Percentiles rank a stretch among this genome's conserved stretches.
phyloP scores from a whole-genome alignment of 306 rosid genomes.

The Elaeagnus macrophylla region DNA sequence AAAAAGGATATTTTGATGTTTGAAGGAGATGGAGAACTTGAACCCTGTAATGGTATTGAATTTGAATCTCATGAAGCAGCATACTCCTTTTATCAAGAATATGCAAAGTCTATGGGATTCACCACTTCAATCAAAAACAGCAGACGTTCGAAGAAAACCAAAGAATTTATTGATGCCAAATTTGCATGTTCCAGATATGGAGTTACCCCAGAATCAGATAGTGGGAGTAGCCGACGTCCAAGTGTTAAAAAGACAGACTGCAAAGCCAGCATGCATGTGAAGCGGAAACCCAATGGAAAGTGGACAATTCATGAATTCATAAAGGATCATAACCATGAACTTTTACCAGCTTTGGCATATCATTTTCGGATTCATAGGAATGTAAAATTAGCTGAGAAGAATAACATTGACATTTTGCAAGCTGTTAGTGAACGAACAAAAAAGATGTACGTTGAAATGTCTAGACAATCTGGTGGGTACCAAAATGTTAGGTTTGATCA shows the following conservation, averaged over 20 bases:
- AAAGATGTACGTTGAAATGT: slow-evolving; percentile 93
- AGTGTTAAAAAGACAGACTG: slow-evolving; percentile 90
- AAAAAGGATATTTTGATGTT: slow-evolving; percentile 42
- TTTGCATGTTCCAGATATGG: slow-evolving; percentile 95
- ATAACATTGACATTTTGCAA: slow-evolving; percentile 80
- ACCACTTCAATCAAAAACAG: slow-evolving; percentile 89
- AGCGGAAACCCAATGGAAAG: slow-evolving; percentile 74
- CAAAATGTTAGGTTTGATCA: slow-evolving; percentile 28
- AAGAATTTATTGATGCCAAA: slow-evolving; percentile 90
- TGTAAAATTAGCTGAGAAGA: slow-evolving; percentile 87
- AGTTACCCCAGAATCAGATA: slow-evolving; percentile 74
- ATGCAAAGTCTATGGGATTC: slow-evolving; percentile 96
- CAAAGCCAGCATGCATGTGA: slow-evolving; percentile 98
- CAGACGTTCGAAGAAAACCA: slow-evolving; percentile 90
- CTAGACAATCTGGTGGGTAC: slow-evolving; percentile 61
- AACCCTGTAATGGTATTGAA: slow-evolving; percentile 72
- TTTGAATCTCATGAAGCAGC: slow-evolving; percentile 82
- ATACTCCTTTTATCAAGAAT: slow-evolving; percentile 75
- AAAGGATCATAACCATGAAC: slow-evolving; percentile 91
- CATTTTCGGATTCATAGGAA: slow-evolving; percentile 92
- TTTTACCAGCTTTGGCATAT: slow-evolving; percentile 86
- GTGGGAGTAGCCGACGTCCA: slow-evolving; percentile 79
- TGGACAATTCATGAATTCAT: slow-evolving; percentile 90
- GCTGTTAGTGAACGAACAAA: slow-evolving; percentile 90
- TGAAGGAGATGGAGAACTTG: slow-evolving; percentile 68